Base-by-base conservation (phyloP, 371 early-diverging fungal genomes). In the Lichtheimia corymbifera region DNA sequence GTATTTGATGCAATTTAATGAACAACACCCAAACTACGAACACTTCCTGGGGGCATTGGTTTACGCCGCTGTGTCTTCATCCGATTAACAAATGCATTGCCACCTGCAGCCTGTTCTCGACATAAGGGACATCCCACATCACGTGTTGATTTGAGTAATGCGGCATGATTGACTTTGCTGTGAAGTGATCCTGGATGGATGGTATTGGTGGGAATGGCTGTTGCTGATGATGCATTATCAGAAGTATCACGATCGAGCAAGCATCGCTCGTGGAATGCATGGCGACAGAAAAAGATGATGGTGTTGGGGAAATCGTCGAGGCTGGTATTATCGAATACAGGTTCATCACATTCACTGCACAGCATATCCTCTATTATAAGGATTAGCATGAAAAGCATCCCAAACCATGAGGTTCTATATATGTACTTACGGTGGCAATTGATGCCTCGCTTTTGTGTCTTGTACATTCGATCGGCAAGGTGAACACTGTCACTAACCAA, bases 401-500 rank as follows among this genome's bases (percentile, higher is more conserved):
- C 55, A 6, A 35, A 20, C n/a, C 11, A 3, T 47, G 18, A n/a
- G n/a, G n/a, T n/a, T n/a, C n/a, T n/a, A n/a, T n/a, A n/a, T 40
- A 50, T 47, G 27, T 15, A 66, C 65, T 73, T 77, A 79, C 82
- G 73, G 45, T 72, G 67, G 58, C 83, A 82, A 14, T 81, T 72
- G 40, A 90, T 80, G 24, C 87, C 92, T 42, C 87, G 85, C 45
- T 88, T 84, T 67, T 93, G 94, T 22, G 85, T 76, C 24, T 76
- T 73, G 43, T 89, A 86, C 69, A 94, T 82, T 17, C 85, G 87
- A 52, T 90, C 87, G 5, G 92, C 86, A 53, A 94, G 76, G 42
- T 86, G 85, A 24, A 90, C 86, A 52, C 93, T 91, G 68, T 97
- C 96, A 55, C 86, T 87, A 11, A 90, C 85, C 41, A 96, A 68